Percentiles rank a stretch among this genome's conserved stretches.
Evolutionary conservation across 371 early-diverging fungal species (phyloP).

Genomic region (Mucor mucedo): DNA sequence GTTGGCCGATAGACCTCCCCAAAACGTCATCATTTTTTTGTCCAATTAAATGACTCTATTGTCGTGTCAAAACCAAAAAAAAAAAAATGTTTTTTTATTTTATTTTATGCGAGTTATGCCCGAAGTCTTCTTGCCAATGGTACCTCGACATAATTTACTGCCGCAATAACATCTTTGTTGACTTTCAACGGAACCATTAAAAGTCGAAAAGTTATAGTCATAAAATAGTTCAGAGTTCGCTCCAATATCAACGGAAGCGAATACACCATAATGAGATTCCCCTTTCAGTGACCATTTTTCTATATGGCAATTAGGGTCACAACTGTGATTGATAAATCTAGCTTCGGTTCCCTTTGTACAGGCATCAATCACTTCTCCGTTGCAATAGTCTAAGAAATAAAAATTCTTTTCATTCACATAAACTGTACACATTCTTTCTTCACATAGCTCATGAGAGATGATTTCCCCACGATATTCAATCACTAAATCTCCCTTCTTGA

Average conservation of each 20-base stretch:
- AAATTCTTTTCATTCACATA: conserved; percentile 73
- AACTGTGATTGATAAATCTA: conserved; percentile 63
- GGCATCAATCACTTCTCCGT: conserved; percentile 62
- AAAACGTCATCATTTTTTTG: too few relatives aligned
- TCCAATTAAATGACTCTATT: too few relatives aligned
- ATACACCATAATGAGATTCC: conserved; percentile 79
- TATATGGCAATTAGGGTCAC: conserved; percentile 93
- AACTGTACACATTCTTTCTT: conserved; percentile 74
- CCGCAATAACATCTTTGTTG: conserved; percentile 77
- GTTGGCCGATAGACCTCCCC: too few relatives aligned
- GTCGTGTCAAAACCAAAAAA: not conserved
- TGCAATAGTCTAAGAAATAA: conserved; percentile 82
- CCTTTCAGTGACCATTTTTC: conserved; percentile 82
- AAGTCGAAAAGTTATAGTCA: conserved; percentile 84
- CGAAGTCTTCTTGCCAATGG: conserved; percentile 51
- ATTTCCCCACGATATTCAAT: conserved; percentile 92
- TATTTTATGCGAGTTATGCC: not conserved
- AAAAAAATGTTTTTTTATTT: conserved; percentile 4
- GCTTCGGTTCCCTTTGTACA: conserved; percentile 39
- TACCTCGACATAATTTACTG: conserved; percentile 70
- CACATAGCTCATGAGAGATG: conserved; percentile 69
- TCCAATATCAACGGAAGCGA: conserved; percentile 76
- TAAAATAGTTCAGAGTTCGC: conserved; percentile 81
- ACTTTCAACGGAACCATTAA: conserved; percentile 63
- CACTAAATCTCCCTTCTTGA: conserved; percentile 70